A percentile compares a stretch with the other conserved stretches of the same genome.
phyloP scores from a whole-genome alignment of 257 asterid genomes.

The Petrea volubilis region DNA sequence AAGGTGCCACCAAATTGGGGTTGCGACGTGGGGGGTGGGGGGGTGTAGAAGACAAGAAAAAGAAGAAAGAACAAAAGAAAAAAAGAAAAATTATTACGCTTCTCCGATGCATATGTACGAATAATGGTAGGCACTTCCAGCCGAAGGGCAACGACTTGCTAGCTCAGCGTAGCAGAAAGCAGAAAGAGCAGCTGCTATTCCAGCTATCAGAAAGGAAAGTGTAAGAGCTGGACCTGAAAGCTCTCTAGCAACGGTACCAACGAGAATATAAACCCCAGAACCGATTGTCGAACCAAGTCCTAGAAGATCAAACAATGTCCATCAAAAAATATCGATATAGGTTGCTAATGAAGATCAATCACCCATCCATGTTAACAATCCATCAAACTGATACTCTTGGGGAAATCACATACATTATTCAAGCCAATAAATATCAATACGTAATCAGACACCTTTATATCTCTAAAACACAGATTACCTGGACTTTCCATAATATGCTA shows the following conservation, averaged over 20 bases:
- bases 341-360: background rate
- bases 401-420: background rate
- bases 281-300: conserved; percentile 94
- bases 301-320: conserved; percentile 37
- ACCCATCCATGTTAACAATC: background rate
- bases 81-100: conserved; percentile 44
- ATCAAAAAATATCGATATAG: conserved; percentile 13
- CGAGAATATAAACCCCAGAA: conserved; percentile 88
- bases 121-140: conserved; percentile 96
- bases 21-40: too few species aligned
- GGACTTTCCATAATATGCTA: background rate
- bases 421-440: conserved; percentile 6
- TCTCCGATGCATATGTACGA: conserved; percentile 89
- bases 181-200: conserved; percentile 91
- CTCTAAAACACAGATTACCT: background rate
- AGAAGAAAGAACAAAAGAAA: too few species aligned
- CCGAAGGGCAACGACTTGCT: conserved; percentile 86
- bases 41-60: too few species aligned
- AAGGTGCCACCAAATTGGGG: background rate
- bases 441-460: background rate
- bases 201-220: conserved; percentile 83
- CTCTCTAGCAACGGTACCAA: conserved; percentile 90
- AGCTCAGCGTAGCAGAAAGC: conserved; percentile 92
- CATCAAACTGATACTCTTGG: background rate
- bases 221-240: conserved; percentile 92